Evolutionary conservation across 345 rosid genomes (phyloP).

Genomic region (Nasturtium officinale): DNA sequence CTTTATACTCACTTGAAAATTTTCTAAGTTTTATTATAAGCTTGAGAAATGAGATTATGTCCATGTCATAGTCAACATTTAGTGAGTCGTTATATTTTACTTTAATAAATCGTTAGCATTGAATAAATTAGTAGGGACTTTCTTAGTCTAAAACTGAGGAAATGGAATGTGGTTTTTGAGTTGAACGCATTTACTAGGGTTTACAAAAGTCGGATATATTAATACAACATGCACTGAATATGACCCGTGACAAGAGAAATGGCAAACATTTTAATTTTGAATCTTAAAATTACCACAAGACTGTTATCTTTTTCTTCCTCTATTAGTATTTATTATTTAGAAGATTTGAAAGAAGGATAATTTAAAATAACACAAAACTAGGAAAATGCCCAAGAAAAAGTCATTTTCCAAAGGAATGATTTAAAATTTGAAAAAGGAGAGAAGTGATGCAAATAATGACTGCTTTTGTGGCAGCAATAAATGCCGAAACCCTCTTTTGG

Average conservation of each 20-base stretch:
- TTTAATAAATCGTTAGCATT: constrained; percentile 6
- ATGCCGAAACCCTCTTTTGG: constrained; percentile 20
- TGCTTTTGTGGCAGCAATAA: constrained; percentile 36
- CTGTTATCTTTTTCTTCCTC: not conserved
- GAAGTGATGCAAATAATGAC: constrained; percentile 38
- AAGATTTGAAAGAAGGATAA: not conserved
- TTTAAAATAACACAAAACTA: not conserved
- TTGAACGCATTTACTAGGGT: constrained; percentile 21
- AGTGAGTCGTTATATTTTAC: constrained; percentile 18
- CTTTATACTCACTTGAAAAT: not conserved
- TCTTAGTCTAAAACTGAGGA: not conserved
- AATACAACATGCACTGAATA: constrained; percentile 19
- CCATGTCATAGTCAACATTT: not conserved
- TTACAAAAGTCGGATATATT: constrained; percentile 19
- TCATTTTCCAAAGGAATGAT: not conserved
- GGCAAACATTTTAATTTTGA: constrained; percentile 29
- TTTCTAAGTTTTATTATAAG: not conserved
- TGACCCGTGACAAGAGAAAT: constrained; percentile 27
- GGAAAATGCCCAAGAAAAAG: not conserved
- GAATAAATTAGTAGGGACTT: constrained; percentile 4
- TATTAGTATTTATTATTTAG: not conserved
- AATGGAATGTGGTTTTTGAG: constrained; percentile 19
- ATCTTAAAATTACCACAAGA: constrained; percentile 9
- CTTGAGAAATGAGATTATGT: not conserved
- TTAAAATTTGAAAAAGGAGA: constrained; percentile 27